Conservation (phyloP, 2,329 filamentous ascomycete species). For the Trichoderma guizhouense region DNA sequence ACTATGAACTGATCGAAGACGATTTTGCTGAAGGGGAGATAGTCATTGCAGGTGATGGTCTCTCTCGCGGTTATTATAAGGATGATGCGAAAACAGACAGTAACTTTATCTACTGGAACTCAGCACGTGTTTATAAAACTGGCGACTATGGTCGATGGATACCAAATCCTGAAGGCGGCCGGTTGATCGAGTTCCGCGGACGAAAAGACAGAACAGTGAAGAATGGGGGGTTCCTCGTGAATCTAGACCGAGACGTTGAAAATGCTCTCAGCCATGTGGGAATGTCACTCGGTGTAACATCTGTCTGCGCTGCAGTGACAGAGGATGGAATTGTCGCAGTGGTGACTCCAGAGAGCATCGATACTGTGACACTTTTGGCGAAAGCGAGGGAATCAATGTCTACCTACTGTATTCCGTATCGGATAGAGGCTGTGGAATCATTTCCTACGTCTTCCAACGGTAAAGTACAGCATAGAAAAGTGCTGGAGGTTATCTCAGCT, state of each 20-base stretch:
- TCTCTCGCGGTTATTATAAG: constrained; percentile 12
- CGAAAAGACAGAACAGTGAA: constrained; percentile 17
- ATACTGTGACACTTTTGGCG: background rate
- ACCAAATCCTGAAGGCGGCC: background rate
- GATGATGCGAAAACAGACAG: background rate
- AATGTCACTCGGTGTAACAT: background rate
- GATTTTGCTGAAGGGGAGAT: constrained; percentile 7
- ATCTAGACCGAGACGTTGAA: constrained; percentile 16
- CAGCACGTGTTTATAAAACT: background rate
- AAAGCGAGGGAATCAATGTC: constrained; percentile 4
- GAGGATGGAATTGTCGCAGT: constrained; percentile 16
- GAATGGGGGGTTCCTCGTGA: constrained; percentile 14
- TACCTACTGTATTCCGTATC: constrained; percentile 9
- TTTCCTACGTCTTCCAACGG: constrained; percentile 13
- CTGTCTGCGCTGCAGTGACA: background rate
- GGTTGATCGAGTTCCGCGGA: constrained; percentile 13
- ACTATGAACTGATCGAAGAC: background rate
- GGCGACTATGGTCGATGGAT: constrained; percentile 15
- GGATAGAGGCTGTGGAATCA: background rate
- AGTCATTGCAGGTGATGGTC: constrained; percentile 4
- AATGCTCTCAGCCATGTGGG: background rate
- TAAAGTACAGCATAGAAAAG: constrained; percentile 3
- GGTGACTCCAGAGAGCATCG: constrained; percentile 4
- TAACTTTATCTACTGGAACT: background rate
- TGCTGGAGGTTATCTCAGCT: background rate